Percentiles rank a stretch among this genome's conserved stretches.
These are phyloP conservation scores for Metschnikowia noctiluminum DNA, from an alignment of 805 yeast species.

Conservation along the genomic window DNA sequence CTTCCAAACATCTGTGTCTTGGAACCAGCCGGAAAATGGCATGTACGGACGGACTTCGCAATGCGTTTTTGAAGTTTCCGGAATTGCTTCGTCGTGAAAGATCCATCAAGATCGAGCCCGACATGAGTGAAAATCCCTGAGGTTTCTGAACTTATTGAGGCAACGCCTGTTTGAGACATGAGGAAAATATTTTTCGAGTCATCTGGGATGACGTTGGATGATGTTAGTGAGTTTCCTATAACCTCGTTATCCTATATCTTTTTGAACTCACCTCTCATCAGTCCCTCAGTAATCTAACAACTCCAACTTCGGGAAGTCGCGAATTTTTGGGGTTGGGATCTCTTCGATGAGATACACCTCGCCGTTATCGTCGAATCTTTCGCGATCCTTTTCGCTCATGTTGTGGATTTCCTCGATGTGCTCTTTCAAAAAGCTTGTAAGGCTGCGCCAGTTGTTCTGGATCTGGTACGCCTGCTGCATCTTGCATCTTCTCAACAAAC, in stretches of 20 bases:
- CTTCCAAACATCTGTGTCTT: constrained; percentile 32
- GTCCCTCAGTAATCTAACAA: constrained; percentile 54
- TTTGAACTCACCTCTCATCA: too few relatives aligned
- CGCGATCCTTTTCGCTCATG: constrained; percentile 81
- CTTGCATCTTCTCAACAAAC: constrained; percentile 66
- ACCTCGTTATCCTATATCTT: too few relatives aligned
- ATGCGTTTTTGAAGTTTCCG: constrained; percentile 37
- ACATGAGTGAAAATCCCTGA: background rate
- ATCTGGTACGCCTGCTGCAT: constrained; percentile 79
- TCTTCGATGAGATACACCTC: constrained; percentile 73
- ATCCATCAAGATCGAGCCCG: constrained; percentile 7
- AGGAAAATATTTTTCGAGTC: too few relatives aligned
- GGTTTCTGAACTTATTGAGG: background rate
- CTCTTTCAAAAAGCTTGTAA: constrained; percentile 53
- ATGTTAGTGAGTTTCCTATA: too few relatives aligned
- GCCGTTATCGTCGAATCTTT: constrained; percentile 86
- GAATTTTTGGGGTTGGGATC: constrained; percentile 66
- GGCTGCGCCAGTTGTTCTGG: constrained; percentile 61
- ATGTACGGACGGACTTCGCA: constrained; percentile 42
- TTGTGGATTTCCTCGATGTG: constrained; percentile 72
- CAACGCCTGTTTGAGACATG: too few relatives aligned
- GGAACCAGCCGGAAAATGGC: constrained; percentile 47
- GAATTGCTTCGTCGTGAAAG: constrained; percentile 5
- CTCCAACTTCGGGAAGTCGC: constrained; percentile 56
- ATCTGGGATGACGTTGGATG: background rate